phyloP scores from a whole-genome alignment of 768 basidiomycete species.

The Lentinula boryana region DNA sequence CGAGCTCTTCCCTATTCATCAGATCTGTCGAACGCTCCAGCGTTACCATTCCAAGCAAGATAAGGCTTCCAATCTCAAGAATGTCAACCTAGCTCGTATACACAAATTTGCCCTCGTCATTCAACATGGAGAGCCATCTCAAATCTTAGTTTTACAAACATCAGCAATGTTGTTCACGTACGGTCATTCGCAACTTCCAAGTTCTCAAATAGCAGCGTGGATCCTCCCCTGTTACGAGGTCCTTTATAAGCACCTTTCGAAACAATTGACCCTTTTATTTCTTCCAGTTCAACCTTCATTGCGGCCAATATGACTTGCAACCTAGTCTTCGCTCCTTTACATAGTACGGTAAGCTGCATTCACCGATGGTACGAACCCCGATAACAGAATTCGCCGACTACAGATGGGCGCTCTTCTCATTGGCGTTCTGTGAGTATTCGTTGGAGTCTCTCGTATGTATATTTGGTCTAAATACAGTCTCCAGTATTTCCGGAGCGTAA shows the following conservation, averaged over 20 bases:
- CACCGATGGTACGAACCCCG: no score
- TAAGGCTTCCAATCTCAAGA: no score
- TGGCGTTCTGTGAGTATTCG: constrained; percentile 2
- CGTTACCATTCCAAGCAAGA: no score
- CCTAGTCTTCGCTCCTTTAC: background rate
- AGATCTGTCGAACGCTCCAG: no score
- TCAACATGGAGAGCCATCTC: background rate
- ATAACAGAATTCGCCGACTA: no score
- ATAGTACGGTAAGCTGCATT: background rate
- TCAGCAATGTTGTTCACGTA: background rate
- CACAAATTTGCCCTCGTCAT: background rate
- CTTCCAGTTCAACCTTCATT: background rate
- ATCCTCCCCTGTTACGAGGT: background rate
- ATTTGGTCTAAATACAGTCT: background rate
- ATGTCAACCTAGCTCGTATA: no score
- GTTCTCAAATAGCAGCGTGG: background rate
- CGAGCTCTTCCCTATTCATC: no score
- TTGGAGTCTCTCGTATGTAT: background rate
- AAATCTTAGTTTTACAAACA: background rate
- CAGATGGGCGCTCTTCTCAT: constrained; percentile 5
- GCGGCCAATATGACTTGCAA: background rate
- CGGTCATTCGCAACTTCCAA: background rate
- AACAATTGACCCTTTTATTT: background rate
- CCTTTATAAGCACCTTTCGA: background rate
- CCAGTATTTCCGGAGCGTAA: background rate